phyloP scores from a whole-genome alignment of 2,329 filamentous ascomycete species.

The Ceratocystis albifundus region DNA sequence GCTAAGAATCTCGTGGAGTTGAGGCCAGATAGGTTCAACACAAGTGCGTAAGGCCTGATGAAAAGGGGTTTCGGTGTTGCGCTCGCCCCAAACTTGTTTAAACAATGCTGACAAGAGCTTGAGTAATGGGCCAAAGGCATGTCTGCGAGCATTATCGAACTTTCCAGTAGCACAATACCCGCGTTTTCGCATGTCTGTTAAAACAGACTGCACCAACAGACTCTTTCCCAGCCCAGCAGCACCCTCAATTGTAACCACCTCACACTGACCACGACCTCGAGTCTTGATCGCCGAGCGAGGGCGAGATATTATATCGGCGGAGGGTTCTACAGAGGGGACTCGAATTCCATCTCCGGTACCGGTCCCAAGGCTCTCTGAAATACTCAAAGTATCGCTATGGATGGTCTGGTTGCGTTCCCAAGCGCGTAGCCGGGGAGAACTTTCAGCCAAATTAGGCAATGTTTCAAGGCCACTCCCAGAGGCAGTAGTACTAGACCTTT shows the following conservation, averaged over 20 bases:
- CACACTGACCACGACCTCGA: conserved; percentile 49
- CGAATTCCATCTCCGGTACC: conserved; percentile 28
- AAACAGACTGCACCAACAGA: conserved; percentile 51
- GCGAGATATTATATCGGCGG: conserved; percentile 31
- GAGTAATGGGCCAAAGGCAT: conserved; percentile 51
- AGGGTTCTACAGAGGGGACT: conserved; percentile 16
- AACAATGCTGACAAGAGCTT: conserved; percentile 55
- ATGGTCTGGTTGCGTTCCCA: conserved; percentile 45
- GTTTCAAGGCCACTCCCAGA: conserved; percentile 11
- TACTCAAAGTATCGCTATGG: conserved; percentile 38
- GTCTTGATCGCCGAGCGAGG: conserved; percentile 48
- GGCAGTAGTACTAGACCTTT: conserved; percentile 10
- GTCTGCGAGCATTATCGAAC: conserved; percentile 50
- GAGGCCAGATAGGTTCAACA: conserved; percentile 52
- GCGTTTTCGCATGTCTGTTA: conserved; percentile 47
- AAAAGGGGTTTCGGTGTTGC: conserved; percentile 52
- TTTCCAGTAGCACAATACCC: conserved; percentile 57
- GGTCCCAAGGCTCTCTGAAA: conserved; percentile 34
- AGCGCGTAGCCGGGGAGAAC: conserved; percentile 30
- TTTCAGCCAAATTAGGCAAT: conserved; percentile 14
- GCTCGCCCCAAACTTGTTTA: conserved; percentile 56
- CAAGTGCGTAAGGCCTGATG: conserved; percentile 51
- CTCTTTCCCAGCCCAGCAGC: conserved; percentile 54
- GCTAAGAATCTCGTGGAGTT: conserved; percentile 49
- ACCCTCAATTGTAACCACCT: conserved; percentile 51